These are phyloP conservation scores for Smallanthus sonchifolius DNA, from an alignment of 129 eudicot genomes.

Conservation along the genomic window DNA sequence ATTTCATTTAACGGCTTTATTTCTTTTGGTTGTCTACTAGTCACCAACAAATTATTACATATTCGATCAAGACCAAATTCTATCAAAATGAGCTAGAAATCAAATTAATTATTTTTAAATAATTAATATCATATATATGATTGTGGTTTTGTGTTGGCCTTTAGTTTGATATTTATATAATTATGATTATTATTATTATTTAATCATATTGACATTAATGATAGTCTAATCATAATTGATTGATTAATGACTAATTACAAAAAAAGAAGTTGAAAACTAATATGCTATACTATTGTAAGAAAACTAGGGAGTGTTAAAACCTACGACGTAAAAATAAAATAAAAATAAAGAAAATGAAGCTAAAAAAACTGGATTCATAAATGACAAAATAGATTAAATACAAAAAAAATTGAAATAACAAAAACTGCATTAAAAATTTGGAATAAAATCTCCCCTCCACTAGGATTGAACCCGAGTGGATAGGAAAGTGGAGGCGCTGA, in stretches of 20 bases:
- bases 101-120: neutral
- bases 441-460: too few species aligned
- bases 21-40: slow-evolving; percentile 42
- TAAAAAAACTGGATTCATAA: too few species aligned
- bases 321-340: too few species aligned
- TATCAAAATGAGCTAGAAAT: neutral
- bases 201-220: neutral
- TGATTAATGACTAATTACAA: neutral
- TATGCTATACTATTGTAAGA: too few species aligned
- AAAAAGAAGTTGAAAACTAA: too few species aligned
- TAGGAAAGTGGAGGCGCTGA: too few species aligned
- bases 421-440: too few species aligned
- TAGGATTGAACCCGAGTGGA: too few species aligned
- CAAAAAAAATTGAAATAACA: too few species aligned
- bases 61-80: neutral
- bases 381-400: too few species aligned
- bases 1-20: slow-evolving; percentile 42
- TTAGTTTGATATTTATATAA: neutral
- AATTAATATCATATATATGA: neutral
- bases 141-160: neutral
- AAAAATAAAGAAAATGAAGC: too few species aligned
- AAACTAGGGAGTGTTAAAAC: too few species aligned
- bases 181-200: neutral
- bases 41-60: slow-evolving; percentile 33
- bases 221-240: neutral